These are phyloP conservation scores for Phytophthora pinifolia DNA, from an alignment of 352 stramenopile genomes.

Conservation along the genomic window DNA sequence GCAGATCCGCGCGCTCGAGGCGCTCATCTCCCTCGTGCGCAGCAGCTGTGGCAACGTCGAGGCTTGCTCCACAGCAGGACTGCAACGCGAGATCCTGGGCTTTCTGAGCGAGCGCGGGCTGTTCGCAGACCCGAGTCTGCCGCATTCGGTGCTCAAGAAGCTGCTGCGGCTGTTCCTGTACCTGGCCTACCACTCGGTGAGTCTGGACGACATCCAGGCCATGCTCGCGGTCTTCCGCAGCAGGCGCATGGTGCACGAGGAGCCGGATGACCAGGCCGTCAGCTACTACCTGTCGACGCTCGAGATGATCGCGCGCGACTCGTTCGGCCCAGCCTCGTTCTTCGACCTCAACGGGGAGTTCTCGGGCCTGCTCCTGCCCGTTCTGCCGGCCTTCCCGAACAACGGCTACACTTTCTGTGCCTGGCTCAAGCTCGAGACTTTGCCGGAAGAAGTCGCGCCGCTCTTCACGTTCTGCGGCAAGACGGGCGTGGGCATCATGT, in stretches of 20 bases:
- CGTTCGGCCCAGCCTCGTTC: constrained; percentile 79
- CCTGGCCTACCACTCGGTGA: constrained; percentile 76
- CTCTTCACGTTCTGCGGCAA: constrained; percentile 85
- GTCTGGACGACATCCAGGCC: constrained; percentile 74
- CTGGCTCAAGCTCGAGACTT: constrained; percentile 84
- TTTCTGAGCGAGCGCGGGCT: constrained; percentile 74
- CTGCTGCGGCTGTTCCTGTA: constrained; percentile 78
- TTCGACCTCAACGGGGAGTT: constrained; percentile 82
- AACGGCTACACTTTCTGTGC: constrained; percentile 86
- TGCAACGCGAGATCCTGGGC: constrained; percentile 70
- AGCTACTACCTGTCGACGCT: constrained; percentile 81
- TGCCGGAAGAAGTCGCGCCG: constrained; percentile 67
- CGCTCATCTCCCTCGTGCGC: constrained; percentile 75
- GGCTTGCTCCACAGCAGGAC: constrained; percentile 60
- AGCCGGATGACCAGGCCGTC: constrained; percentile 67
- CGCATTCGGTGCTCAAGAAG: constrained; percentile 71
- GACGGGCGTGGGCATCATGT: constrained; percentile 74
- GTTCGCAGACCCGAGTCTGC: constrained; percentile 59
- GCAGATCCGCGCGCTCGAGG: constrained; percentile 66
- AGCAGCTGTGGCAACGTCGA: constrained; percentile 80
- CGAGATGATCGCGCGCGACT: constrained; percentile 85
- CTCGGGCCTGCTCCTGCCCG: constrained; percentile 67
- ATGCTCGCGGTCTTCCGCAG: constrained; percentile 84
- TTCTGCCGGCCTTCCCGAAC: constrained; percentile 71
- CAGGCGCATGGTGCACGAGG: constrained; percentile 62